These are phyloP conservation scores for Hygrophoropsis aurantiaca DNA, from an alignment of 768 basidiomycete species.

Conservation along the genomic window DNA sequence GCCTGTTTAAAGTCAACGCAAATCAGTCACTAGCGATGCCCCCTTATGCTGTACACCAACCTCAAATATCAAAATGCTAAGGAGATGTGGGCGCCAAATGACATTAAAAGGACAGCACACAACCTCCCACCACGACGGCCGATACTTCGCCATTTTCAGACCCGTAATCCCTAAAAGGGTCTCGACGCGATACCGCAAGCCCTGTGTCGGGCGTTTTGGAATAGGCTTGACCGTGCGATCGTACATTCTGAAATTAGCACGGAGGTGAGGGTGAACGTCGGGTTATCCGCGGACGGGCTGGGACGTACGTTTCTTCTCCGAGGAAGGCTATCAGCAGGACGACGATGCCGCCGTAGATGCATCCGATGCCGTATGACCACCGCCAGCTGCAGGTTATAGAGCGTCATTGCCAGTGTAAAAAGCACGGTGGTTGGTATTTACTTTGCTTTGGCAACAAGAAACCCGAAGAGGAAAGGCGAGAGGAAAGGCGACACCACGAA, in stretches of 20 bases:
- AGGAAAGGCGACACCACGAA: constrained; percentile 69
- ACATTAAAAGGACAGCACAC: constrained; percentile 48
- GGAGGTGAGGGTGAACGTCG: background rate
- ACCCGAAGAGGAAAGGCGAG: constrained; percentile 68
- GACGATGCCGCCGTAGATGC: constrained; percentile 57
- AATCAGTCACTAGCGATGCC: background rate
- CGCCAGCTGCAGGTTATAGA: constrained; percentile 39
- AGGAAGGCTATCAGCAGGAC: constrained; percentile 59
- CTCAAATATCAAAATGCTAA: constrained; percentile 54
- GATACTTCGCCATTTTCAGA: constrained; percentile 53
- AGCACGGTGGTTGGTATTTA: background rate
- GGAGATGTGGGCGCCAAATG: constrained; percentile 62
- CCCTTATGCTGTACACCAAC: constrained; percentile 18
- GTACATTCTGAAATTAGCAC: constrained; percentile 51
- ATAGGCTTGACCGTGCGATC: constrained; percentile 58
- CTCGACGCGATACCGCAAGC: constrained; percentile 53
- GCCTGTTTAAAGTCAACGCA: constrained; percentile 31
- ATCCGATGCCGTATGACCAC: constrained; percentile 69
- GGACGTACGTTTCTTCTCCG: constrained; percentile 61
- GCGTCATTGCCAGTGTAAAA: background rate
- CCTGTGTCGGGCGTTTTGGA: constrained; percentile 39
- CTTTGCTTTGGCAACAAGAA: constrained; percentile 57
- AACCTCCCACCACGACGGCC: constrained; percentile 48
- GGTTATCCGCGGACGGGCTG: constrained; percentile 2
- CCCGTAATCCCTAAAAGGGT: constrained; percentile 65